Base-by-base conservation (phyloP, 1,139 yeast species). In the Diutina sp. region DNA sequence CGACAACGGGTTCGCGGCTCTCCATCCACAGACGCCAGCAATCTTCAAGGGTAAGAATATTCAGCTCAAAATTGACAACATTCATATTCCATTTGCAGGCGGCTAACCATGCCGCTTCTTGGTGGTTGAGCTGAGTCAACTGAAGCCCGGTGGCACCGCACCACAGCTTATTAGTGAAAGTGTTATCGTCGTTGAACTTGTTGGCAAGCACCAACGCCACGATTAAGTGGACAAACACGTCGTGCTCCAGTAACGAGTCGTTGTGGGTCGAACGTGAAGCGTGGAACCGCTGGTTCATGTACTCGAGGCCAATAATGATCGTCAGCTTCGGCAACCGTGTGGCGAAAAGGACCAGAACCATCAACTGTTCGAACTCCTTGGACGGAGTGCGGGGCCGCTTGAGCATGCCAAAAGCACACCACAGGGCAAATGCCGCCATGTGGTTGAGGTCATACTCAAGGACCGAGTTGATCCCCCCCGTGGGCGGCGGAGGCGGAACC, bases 151-250 rank as follows among this genome's bases (percentile, higher is more conserved):
- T 88, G 28, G 97, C 98, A 58, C 90, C 93, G 54, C 90, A 80
- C 99, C 99, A 93, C 9, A 97, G 90, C 66, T 84, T 84, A 72
- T 91, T 93, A 60, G 96, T 90, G 66, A 93, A 93, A 30, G 98
- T 93, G 71, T 91, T 90, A 72, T 93, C 99, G 69, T 93, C 98
- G 67, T 91, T 90, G 69, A 90, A 89, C 71, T 93, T 93, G 73
- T 93, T 93, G 53, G 97, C 96, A 61, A 93, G 76, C 48, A 93
- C 80, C 55, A 93, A 77, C 1, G 95, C 79, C 38, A 87, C 78
- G 54, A 87, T 84, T 57, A 90, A 73, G 65, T 81, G 78, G 61
- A 82, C 77, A 64, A 86, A 88, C 58, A 85, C 79, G 32, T 77
- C 78, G 47, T 66, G 67, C 58, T 75, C 79, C 11, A 63, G 56